Evolutionary conservation across 2,329 filamentous ascomycete species (phyloP).

Genomic region (Orbilia brochopaga): DNA sequence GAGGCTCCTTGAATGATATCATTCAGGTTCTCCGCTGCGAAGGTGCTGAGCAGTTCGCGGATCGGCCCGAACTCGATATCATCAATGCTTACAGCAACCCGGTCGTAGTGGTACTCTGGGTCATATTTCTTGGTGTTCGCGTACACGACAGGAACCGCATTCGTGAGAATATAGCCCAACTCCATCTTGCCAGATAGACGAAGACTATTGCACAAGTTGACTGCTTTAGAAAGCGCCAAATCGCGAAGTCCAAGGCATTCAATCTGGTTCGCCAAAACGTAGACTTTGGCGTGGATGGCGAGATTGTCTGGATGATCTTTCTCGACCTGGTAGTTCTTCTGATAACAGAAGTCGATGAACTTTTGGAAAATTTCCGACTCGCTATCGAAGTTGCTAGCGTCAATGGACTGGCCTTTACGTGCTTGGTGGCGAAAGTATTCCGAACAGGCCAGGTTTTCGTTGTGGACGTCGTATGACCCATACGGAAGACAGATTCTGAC

Average conservation of each 20-base stretch:
- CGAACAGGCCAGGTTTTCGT: neutral
- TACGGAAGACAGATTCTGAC: neutral
- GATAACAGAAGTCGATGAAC: conserved; percentile 21
- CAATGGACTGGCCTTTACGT: neutral
- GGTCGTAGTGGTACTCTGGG: too few relatives aligned
- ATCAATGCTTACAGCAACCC: too few relatives aligned
- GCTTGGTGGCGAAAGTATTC: neutral
- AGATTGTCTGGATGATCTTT: neutral
- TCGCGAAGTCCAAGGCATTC: neutral
- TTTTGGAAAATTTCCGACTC: neutral
- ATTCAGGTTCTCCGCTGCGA: too few relatives aligned
- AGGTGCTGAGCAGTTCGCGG: too few relatives aligned
- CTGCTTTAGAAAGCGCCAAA: conserved; percentile 6
- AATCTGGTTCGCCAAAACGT: conserved; percentile 7
- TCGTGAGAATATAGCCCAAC: neutral
- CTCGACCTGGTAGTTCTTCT: neutral
- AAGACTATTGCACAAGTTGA: neutral
- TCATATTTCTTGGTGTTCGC: neutral
- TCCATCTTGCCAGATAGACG: neutral
- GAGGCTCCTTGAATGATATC: too few relatives aligned
- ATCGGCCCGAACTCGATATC: too few relatives aligned
- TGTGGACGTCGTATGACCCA: neutral
- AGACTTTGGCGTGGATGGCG: conserved; percentile 9
- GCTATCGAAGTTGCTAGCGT: neutral
- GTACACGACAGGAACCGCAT: neutral